A percentile compares a stretch with the other conserved stretches of the same genome.
Conservation (phyloP, 352 stramenopile genomes). For the Globisporangium uncinulatum region DNA sequence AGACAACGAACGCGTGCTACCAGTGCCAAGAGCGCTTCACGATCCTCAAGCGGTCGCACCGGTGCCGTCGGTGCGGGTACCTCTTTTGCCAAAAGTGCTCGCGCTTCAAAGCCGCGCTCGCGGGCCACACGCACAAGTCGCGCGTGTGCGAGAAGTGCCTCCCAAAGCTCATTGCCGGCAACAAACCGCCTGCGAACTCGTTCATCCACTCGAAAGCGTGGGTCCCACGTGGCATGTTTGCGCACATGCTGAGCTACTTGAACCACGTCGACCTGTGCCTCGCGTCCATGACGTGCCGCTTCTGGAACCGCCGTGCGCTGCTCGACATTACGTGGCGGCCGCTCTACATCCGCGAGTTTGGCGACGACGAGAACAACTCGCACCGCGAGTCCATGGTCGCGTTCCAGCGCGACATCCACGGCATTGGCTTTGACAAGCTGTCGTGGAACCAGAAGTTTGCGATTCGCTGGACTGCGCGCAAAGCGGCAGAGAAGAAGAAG, state of each 20-base stretch:
- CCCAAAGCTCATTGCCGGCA: conserved; percentile 73
- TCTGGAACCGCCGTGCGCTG: conserved; percentile 82
- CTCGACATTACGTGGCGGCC: conserved; percentile 83
- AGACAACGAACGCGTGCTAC: conserved; percentile 67
- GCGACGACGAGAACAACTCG: conserved; percentile 71
- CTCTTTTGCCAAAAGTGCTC: conserved; percentile 84
- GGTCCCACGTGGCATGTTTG: conserved; percentile 80
- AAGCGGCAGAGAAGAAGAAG: conserved; percentile 85
- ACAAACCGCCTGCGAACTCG: conserved; percentile 68
- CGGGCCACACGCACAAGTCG: conserved; percentile 80
- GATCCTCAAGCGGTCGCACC: conserved; percentile 72
- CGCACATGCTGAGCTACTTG: conserved; percentile 83
- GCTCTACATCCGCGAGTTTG: conserved; percentile 81
- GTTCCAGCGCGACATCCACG: conserved; percentile 84
- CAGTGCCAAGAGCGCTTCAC: conserved; percentile 81
- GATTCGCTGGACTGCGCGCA: conserved; percentile 75
- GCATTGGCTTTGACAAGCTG: conserved; percentile 80
- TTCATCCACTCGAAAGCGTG: conserved; percentile 86
- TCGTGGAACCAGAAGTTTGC: conserved; percentile 85
- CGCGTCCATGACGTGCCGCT: conserved; percentile 80
- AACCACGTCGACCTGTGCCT: conserved; percentile 84
- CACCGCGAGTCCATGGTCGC: conserved; percentile 78
- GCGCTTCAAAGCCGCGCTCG: conserved; percentile 65
- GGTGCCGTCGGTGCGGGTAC: conserved; percentile 74
- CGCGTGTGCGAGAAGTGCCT: conserved; percentile 82